Evolutionary conservation across 1,139 yeast genomes (phyloP), one percentile per base, ranked within the genome.

Genomic region (Hyphopichia pseudoburtonii): DNA sequence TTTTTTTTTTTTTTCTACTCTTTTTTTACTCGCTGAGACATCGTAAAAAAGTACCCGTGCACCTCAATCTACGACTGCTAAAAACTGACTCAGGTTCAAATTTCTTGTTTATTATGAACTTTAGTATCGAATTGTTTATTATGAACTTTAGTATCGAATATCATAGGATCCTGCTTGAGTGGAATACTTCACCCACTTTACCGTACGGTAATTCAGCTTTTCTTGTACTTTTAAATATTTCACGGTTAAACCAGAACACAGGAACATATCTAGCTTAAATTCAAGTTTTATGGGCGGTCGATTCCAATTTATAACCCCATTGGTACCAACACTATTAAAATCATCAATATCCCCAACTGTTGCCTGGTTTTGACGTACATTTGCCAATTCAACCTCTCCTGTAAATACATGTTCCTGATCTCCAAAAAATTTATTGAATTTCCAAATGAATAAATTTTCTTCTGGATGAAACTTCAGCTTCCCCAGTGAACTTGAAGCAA

Each of bases 141-240:
- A n/a, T n/a, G n/a, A n/a, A n/a, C n/a, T n/a, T 47, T 55, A 83
- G 44, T 80, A 80, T 41, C 96, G 67, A 11, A 87, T 73, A 45
- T 88, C 96, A 50, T 86, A 88, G 5, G 86, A 77, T 1, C 96
- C 96, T 0, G 90, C 81, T 44, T 73, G 76, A 1, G 90, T 76
- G 15, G 76, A 59, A 57, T 90, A 90, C 50, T 86, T 78, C 32
- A 89, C 94, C 95, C 95, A 89, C 56, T 90, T 90, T 16, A 87
- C 80, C 1, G 95, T 82, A 33, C 76, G 67, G 61, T 86, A 85
- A 43, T 78, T 80, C 8, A 76, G 50, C 50, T 71, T 76, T 52
- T 87, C 96, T 25, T 68, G 70, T 2, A 90, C 83, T 55, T 79
- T 80, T 50, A 90, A 69, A 55, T 77, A 86, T 45, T 86, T 75